These are phyloP conservation scores for Xylaria venustula DNA, from an alignment of 495 filamentous ascomycete genomes.

Conservation along the genomic window DNA sequence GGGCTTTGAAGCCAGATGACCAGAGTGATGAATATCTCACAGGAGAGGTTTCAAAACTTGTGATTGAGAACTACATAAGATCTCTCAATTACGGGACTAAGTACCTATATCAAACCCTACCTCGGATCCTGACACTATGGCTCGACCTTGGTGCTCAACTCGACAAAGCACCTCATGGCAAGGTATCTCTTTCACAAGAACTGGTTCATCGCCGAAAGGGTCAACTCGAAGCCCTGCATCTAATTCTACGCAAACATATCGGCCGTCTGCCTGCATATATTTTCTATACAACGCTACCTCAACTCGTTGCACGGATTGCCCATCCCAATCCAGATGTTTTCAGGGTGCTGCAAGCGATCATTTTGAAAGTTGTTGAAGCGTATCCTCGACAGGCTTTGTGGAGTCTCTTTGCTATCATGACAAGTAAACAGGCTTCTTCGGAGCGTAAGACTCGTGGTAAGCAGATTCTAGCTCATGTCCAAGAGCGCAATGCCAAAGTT, in stretches of 20 bases:
- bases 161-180: constrained; percentile 64
- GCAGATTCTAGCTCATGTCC: constrained; percentile 47
- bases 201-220: constrained; percentile 55
- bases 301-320: constrained; percentile 88
- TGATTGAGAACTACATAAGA: constrained; percentile 89
- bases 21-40: constrained; percentile 56
- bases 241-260: constrained; percentile 70
- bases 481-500: constrained; percentile 31
- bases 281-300: constrained; percentile 88
- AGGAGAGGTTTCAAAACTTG: constrained; percentile 82
- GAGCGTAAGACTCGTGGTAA: constrained; percentile 55
- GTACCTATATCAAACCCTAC: constrained; percentile 91
- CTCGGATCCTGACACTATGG: constrained; percentile 88
- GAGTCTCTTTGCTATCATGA: constrained; percentile 81
- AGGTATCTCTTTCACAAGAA: constrained; percentile 60
- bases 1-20: constrained; percentile 65
- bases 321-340: constrained; percentile 78
- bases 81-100: constrained; percentile 86
- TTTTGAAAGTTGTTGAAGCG: constrained; percentile 72
- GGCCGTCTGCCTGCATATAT: constrained; percentile 77
- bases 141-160: constrained; percentile 81
- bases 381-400: constrained; percentile 93
- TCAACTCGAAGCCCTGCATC: constrained; percentile 69
- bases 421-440: constrained; percentile 37
- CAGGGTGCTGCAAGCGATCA: constrained; percentile 69